These are phyloP conservation scores for Coemansia sp. DNA, from an alignment of 192 early-diverging fungal genomes.

Conservation along the genomic window DNA sequence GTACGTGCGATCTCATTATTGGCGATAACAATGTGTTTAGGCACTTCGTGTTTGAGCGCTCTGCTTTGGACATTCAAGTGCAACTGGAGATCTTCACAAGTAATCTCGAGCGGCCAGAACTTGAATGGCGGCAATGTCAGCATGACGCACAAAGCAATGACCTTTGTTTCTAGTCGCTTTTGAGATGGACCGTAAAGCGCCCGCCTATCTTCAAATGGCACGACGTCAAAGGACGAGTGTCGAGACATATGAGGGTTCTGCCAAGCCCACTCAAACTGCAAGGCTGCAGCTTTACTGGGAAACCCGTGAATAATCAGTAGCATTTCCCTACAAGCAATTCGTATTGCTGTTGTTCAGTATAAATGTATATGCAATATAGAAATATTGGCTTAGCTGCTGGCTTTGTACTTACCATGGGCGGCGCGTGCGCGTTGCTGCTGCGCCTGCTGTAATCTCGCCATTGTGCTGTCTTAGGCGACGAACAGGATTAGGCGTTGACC, in stretches of 20 bases:
- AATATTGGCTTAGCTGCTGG: background rate
- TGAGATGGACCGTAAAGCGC: constrained; percentile 38
- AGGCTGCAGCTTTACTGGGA: constrained; percentile 43
- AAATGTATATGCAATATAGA: background rate
- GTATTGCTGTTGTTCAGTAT: background rate
- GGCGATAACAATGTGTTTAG: constrained; percentile 25
- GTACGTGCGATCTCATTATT: constrained; percentile 15
- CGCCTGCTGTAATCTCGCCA: constrained; percentile 51
- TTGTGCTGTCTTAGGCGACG: constrained; percentile 56
- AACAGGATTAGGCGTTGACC: constrained; percentile 51
- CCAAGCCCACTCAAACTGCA: constrained; percentile 58
- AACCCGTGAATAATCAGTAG: constrained; percentile 47
- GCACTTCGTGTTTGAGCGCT: constrained; percentile 15
- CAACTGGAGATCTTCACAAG: constrained; percentile 22
- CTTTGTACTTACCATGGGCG: constrained; percentile 39
- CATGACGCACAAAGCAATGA: constrained; percentile 38
- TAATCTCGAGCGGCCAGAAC: constrained; percentile 42
- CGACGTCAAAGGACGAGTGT: constrained; percentile 26
- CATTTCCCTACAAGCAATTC: constrained; percentile 40
- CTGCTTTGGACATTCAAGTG: constrained; percentile 14
- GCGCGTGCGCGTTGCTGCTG: constrained; percentile 27
- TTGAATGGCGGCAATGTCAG: constrained; percentile 39
- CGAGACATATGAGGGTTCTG: constrained; percentile 52
- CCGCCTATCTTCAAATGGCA: constrained; percentile 27
- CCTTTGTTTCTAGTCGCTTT: constrained; percentile 44